Evolutionary conservation across 768 basidiomycete genomes (phyloP).

Genomic region (Termitomyces sp.): DNA sequence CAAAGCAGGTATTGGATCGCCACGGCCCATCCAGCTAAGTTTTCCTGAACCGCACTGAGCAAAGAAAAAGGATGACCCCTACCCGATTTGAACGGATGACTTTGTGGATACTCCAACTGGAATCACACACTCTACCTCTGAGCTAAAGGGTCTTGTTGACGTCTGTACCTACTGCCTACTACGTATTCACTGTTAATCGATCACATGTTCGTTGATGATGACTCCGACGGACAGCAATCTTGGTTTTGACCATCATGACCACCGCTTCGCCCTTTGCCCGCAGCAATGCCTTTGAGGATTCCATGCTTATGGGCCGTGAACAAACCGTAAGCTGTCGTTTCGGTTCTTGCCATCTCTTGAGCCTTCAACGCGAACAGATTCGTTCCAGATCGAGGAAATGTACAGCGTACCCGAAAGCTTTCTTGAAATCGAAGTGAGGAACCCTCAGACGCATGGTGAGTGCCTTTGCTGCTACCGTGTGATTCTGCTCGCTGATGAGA

Average conservation of each 20-base stretch:
- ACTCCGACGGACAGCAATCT: not conserved
- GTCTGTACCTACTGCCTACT: too few species aligned
- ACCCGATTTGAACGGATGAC: not conserved
- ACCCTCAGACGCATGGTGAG: conserved; percentile 93
- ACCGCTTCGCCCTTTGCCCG: conserved; percentile 61
- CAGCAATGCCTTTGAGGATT: conserved; percentile 50
- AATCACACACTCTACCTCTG: not conserved
- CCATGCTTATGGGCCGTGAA: conserved; percentile 42
- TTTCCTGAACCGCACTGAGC: too few species aligned
- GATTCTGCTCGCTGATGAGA: not conserved
- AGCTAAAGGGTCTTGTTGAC: not conserved
- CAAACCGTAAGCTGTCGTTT: conserved; percentile 43
- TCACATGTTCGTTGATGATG: not conserved
- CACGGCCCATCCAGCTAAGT: too few species aligned
- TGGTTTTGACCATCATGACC: conserved; percentile 18
- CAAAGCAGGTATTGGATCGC: too few species aligned
- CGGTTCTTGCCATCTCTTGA: conserved; percentile 10
- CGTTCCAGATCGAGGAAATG: conserved; percentile 89
- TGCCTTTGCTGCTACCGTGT: not conserved
- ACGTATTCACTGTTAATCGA: too few species aligned
- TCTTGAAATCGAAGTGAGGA: conserved; percentile 94
- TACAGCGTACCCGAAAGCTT: conserved; percentile 97
- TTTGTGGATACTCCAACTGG: not conserved
- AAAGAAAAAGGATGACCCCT: not conserved
- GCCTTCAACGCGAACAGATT: conserved; percentile 21